Conservation (phyloP, 345 rosid species). For the Lumnitzera racemosa region DNA sequence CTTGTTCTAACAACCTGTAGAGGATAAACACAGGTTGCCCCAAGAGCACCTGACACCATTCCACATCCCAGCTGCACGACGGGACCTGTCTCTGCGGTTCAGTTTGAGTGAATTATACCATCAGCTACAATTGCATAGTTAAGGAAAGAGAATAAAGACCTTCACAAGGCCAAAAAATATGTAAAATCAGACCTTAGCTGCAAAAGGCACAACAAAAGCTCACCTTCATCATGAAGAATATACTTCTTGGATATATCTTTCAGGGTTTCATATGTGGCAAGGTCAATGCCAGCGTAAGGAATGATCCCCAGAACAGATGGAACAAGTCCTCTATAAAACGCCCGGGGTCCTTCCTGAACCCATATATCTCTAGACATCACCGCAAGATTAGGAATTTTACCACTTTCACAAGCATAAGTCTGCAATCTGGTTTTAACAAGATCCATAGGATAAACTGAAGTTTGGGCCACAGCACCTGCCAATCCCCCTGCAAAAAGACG, state of each 20-base stretch:
- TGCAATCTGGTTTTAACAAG: conserved; percentile 93
- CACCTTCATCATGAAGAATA: conserved; percentile 64
- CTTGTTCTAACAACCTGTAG: conserved; percentile 93
- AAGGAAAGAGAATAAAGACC: background rate
- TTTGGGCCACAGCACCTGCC: conserved; percentile 94
- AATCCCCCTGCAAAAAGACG: conserved; percentile 76
- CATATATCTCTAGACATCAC: conserved; percentile 57
- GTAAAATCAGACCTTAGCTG: background rate
- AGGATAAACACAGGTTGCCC: conserved; percentile 94
- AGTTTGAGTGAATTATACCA: background rate
- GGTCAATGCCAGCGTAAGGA: conserved; percentile 95
- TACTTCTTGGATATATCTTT: conserved; percentile 77
- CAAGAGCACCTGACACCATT: conserved; percentile 78
- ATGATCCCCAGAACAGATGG: conserved; percentile 87
- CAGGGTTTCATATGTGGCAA: conserved; percentile 80
- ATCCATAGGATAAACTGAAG: conserved; percentile 81
- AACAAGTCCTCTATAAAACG: conserved; percentile 78
- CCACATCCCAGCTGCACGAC: conserved; percentile 85
- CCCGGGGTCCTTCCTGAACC: conserved; percentile 82
- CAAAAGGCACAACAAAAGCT: background rate
- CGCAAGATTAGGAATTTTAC: conserved; percentile 53
- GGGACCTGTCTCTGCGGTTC: conserved; percentile 67
- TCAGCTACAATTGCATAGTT: background rate
- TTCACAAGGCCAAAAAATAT: conserved; percentile 2
- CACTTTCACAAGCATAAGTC: conserved; percentile 53